These are phyloP conservation scores for Moesziomyces parantarcticus DNA, from an alignment of 1,284 basidiomycete genomes.

Conservation along the genomic window DNA sequence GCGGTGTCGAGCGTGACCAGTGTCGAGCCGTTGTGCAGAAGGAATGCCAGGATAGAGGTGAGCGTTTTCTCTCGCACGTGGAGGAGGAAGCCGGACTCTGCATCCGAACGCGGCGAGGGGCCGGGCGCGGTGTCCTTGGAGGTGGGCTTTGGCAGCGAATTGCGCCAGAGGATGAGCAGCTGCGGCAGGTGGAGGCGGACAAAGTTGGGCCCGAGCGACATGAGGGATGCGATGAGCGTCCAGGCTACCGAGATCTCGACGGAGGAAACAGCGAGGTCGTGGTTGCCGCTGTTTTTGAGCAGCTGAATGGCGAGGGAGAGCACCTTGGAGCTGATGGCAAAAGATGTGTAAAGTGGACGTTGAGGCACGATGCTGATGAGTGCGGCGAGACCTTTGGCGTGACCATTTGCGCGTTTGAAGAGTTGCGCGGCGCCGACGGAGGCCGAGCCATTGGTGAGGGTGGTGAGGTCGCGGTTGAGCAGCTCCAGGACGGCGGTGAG, in stretches of 20 bases:
- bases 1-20: constrained; percentile 91
- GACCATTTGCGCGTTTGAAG: constrained; percentile 83
- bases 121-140: constrained; percentile 80
- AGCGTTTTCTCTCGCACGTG: constrained; percentile 91
- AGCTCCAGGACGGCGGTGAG: constrained; percentile 80
- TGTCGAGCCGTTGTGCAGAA: constrained; percentile 75
- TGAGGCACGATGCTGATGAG: constrained; percentile 86
- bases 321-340: constrained; percentile 89
- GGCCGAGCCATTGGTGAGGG: constrained; percentile 67
- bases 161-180: constrained; percentile 93
- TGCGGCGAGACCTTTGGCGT: constrained; percentile 86
- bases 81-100: constrained; percentile 91
- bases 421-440: constrained; percentile 73
- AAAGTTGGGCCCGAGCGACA: constrained; percentile 92
- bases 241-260: constrained; percentile 94
- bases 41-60: constrained; percentile 86
- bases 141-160: constrained; percentile 92
- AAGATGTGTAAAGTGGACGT: constrained; percentile 91
- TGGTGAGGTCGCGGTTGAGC: constrained; percentile 80
- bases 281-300: constrained; percentile 88
- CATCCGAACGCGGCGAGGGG: constrained; percentile 70
- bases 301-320: constrained; percentile 90
- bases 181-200: constrained; percentile 91
- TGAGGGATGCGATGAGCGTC: constrained; percentile 88
- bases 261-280: constrained; percentile 82